Evolutionary conservation across 805 yeast species (phyloP).

Genomic region (Jamesozyma gamospora): DNA sequence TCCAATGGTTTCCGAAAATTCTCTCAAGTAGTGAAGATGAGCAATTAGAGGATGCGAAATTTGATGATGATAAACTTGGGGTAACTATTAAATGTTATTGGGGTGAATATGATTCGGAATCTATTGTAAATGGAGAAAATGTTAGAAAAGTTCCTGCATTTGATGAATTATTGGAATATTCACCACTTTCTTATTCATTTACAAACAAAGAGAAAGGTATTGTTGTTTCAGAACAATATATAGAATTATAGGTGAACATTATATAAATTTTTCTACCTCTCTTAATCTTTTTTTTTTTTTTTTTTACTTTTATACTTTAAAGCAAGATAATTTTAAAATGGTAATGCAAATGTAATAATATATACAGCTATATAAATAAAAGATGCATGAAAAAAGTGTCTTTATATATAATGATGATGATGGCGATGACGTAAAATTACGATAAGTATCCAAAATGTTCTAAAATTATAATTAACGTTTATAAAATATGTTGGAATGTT

Average conservation of each 20-base stretch:
- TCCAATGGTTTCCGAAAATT: conserved; percentile 66
- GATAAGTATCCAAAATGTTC: no score
- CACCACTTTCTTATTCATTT: conserved; percentile 56
- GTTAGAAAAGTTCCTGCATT: conserved; percentile 53
- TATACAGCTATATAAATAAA: no score
- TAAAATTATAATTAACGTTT: no score
- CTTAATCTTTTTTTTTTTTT: no score
- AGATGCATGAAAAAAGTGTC: no score
- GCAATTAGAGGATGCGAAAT: conserved; percentile 26
- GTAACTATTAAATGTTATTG: conserved; percentile 60
- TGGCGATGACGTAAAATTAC: no score
- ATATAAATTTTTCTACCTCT: no score
- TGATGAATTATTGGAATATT: conserved; percentile 56
- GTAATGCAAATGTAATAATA: no score
- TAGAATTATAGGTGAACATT: conserved; percentile 30
- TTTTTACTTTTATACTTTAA: no score
- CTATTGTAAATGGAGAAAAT: conserved; percentile 31
- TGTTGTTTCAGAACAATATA: conserved; percentile 44
- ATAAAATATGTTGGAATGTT: no score
- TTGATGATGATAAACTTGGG: conserved; percentile 35
- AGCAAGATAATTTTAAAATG: no score
- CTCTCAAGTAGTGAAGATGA: conserved; percentile 29
- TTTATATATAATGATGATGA: no score
- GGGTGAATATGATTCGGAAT: conserved; percentile 56
- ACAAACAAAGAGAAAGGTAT: conserved; percentile 61